These are phyloP conservation scores for Eutrema yunnanense DNA, from an alignment of 345 rosid species.

Conservation along the genomic window DNA sequence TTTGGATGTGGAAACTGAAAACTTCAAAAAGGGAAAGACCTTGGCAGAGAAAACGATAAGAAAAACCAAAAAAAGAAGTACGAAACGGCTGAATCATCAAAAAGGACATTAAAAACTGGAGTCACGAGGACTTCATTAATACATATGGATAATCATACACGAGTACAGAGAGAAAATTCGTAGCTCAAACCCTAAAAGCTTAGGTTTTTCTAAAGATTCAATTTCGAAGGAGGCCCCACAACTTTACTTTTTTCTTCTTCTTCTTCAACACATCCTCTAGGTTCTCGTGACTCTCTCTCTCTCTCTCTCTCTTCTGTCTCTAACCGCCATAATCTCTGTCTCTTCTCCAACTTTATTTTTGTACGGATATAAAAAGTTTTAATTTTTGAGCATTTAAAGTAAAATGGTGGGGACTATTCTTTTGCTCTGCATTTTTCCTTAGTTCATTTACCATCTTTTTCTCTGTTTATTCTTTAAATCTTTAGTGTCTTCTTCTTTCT, in stretches of 20 bases:
- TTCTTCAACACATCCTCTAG: constrained; percentile 22
- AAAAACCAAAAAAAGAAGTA: not conserved
- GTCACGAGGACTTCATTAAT: constrained; percentile 25
- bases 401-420: not conserved
- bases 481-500: constrained; percentile 1
- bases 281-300: constrained; percentile 20
- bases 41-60: constrained; percentile 8
- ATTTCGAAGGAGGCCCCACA: constrained; percentile 7
- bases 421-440: not conserved
- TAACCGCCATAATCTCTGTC: constrained; percentile 24
- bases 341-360: not conserved
- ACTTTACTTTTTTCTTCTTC: not conserved
- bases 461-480: not conserved
- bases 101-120: not conserved
- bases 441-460: not conserved
- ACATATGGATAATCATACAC: not conserved
- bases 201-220: constrained; percentile 7
- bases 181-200: not conserved
- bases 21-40: not conserved
- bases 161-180: not conserved
- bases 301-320: constrained; percentile 16
- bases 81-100: constrained; percentile 8
- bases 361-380: constrained; percentile 21
- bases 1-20: not conserved
- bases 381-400: not conserved